A percentile compares a stretch with the other conserved stretches of the same genome.
Evolutionary conservation across 345 rosid species (phyloP).

Genomic region (Euphorbia peplus): DNA sequence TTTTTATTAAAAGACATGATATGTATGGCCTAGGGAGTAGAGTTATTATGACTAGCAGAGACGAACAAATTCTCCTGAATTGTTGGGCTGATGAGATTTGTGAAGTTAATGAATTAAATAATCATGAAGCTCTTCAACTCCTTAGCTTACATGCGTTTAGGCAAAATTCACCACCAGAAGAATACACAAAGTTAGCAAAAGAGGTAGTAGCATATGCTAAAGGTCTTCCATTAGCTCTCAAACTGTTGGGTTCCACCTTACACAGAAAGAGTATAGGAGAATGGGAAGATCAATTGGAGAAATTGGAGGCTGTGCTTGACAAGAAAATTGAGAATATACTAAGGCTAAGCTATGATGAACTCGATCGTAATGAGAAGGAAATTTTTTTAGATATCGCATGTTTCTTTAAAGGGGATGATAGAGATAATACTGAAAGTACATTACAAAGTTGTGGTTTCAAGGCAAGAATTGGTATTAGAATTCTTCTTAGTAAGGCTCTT

Average conservation of each 20-base stretch:
- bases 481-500: neutral
- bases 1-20: neutral
- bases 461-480: neutral
- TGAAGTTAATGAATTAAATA: no score
- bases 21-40: slow-evolving; percentile 11
- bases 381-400: no score
- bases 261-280: neutral
- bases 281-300: neutral
- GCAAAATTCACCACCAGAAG: neutral
- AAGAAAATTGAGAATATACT: neutral
- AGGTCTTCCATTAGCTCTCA: slow-evolving; percentile 11
- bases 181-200: neutral
- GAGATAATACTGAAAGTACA: no score
- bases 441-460: no score
- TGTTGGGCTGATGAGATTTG: neutral
- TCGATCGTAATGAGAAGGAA: neutral
- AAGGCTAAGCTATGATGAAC: neutral
- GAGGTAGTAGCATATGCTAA: neutral
- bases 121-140: no score
- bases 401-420: no score
- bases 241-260: slow-evolving; percentile 5
- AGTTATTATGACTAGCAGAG: slow-evolving; percentile 6
- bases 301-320: neutral
- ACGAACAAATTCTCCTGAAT: neutral
- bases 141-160: slow-evolving; percentile 9